phyloP scores from a whole-genome alignment of 257 asterid species.

The Penstemon newberryi region DNA sequence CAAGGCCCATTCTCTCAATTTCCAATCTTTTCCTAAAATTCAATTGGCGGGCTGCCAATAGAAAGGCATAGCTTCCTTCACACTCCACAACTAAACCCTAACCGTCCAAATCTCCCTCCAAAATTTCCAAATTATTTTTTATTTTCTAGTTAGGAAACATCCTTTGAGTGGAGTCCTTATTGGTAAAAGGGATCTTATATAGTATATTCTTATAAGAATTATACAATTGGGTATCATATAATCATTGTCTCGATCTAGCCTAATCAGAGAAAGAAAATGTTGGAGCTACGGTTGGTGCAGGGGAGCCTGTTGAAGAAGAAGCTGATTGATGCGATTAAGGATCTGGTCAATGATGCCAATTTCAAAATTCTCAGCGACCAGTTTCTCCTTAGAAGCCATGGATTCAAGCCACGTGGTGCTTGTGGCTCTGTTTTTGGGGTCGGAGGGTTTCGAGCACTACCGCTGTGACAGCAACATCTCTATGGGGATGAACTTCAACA shows the following conservation, averaged over 20 bases:
- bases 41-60: no score
- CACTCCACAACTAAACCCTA: neutral
- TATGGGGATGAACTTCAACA: conserved; percentile 59
- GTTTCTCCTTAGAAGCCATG: conserved; percentile 68
- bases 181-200: no score
- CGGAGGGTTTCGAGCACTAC: conserved; percentile 73
- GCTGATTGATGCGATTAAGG: conserved; percentile 51
- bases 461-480: conserved; percentile 63
- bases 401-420: conserved; percentile 71
- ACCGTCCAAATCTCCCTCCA: neutral
- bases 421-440: conserved; percentile 59
- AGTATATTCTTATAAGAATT: no score
- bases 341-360: conserved; percentile 61
- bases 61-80: no score
- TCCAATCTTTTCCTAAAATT: no score
- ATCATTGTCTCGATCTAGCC: no score
- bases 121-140: neutral
- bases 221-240: no score
- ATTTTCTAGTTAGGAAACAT: no score
- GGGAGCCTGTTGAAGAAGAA: conserved; percentile 62
- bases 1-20: no score
- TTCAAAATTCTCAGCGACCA: conserved; percentile 67
- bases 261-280: conserved; percentile 29
- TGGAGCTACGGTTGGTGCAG: conserved; percentile 61
- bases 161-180: no score